A percentile compares a stretch with the other conserved stretches of the same genome.
Evolutionary conservation across 192 early-diverging fungal species (phyloP).

Genomic region (Coemansia guatemalensis): DNA sequence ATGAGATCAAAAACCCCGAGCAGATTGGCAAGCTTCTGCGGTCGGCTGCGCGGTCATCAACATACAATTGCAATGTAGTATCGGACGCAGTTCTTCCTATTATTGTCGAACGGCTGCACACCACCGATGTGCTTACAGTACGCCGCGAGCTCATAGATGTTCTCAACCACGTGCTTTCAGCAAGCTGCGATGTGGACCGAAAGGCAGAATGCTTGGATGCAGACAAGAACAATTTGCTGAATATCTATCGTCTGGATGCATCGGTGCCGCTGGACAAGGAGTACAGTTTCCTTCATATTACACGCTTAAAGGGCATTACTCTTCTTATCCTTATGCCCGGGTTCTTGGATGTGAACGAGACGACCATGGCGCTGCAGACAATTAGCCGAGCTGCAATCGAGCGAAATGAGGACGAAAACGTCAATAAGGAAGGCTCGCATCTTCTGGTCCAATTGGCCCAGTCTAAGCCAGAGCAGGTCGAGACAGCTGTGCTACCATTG

Average conservation of each 20-base stretch:
- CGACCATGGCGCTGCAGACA: slow-evolving; percentile 37
- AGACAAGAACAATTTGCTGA: slow-evolving; percentile 77
- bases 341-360: slow-evolving; percentile 62
- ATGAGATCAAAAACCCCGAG: slow-evolving; percentile 68
- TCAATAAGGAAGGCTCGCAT: slow-evolving; percentile 52
- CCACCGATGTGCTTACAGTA: slow-evolving; percentile 54
- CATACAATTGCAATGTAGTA: slow-evolving; percentile 55
- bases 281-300: slow-evolving; percentile 69
- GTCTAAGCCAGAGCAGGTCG: slow-evolving; percentile 33
- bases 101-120: slow-evolving; percentile 60
- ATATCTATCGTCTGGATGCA: slow-evolving; percentile 66
- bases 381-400: slow-evolving; percentile 42
- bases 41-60: slow-evolving; percentile 54
- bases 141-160: slow-evolving; percentile 64
- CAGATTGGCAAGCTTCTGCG: slow-evolving; percentile 65
- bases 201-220: slow-evolving; percentile 57
- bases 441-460: slow-evolving; percentile 48
- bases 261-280: slow-evolving; percentile 65
- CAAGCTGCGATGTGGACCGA: slow-evolving; percentile 51
- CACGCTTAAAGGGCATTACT: slow-evolving; percentile 71
- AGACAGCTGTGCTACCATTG: slow-evolving; percentile 35
- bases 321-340: slow-evolving; percentile 59
- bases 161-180: slow-evolving; percentile 71
- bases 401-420: slow-evolving; percentile 49
- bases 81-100: slow-evolving; percentile 62